phyloP scores from a whole-genome alignment of 179 eudicot genomes.

The Corrigiola litoralis region DNA sequence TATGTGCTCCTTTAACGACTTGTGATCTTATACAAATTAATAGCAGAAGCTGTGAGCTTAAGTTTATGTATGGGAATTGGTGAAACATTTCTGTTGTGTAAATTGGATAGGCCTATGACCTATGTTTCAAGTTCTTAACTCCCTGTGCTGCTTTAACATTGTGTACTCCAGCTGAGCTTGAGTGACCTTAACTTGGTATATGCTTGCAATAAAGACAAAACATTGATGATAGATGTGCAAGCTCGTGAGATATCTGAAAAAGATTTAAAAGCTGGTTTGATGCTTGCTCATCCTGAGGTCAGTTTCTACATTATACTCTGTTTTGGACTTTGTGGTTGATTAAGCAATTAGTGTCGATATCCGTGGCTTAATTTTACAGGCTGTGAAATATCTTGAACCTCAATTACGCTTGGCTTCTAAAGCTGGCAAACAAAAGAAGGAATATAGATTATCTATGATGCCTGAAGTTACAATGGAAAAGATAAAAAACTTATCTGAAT shows the following conservation, averaged over 20 bases:
- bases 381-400: conserved; percentile 88
- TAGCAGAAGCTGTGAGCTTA: not conserved
- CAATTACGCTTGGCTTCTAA: conserved; percentile 82
- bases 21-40: no score
- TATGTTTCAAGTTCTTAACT: not conserved
- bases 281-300: conserved; percentile 96
- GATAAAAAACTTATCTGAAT: conserved; percentile 62
- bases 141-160: conserved; percentile 6
- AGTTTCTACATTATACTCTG: conserved; percentile 7
- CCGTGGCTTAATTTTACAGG: conserved; percentile 42
- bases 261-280: conserved; percentile 76
- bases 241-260: conserved; percentile 90
- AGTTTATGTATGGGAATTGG: not conserved
- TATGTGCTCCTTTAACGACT: no score
- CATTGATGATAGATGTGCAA: conserved; percentile 97
- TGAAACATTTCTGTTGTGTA: not conserved
- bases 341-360: not conserved
- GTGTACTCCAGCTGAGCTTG: conserved; percentile 60
- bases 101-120: not conserved
- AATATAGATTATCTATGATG: conserved; percentile 78
- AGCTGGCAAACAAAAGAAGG: conserved; percentile 85
- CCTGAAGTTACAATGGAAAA: conserved; percentile 68
- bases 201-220: conserved; percentile 95
- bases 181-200: conserved; percentile 96
- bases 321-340: not conserved